These are phyloP conservation scores for Rubroshorea leprosula DNA, from an alignment of 345 rosid species.

Conservation along the genomic window DNA sequence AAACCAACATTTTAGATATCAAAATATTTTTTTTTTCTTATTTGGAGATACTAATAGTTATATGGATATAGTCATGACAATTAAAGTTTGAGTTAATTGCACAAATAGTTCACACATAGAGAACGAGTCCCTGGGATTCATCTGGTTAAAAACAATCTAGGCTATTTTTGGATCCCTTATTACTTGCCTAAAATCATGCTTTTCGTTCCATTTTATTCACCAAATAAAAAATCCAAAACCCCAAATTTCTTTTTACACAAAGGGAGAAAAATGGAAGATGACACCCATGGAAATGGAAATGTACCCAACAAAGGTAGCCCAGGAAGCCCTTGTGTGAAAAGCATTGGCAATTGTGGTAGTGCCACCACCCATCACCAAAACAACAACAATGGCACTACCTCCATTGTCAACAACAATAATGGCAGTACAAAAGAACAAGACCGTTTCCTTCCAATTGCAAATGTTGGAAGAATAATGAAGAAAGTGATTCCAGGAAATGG, in stretches of 20 bases:
- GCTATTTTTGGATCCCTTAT: conserved; percentile 18
- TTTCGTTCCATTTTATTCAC: conserved; percentile 26
- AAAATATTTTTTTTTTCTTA: no score
- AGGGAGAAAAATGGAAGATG: conserved; percentile 49
- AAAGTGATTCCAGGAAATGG: conserved; percentile 60
- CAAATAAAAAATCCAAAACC: conserved; percentile 14
- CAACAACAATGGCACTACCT: not conserved
- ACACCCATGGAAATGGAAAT: conserved; percentile 34
- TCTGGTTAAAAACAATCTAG: conserved; percentile 18
- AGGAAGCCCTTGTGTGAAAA: conserved; percentile 44
- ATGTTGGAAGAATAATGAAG: conserved; percentile 75
- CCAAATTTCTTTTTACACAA: not conserved
- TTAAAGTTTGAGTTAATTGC: no score
- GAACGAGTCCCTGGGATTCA: conserved; percentile 33
- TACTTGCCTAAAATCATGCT: conserved; percentile 39
- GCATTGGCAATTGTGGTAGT: conserved; percentile 16
- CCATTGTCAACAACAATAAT: conserved; percentile 10
- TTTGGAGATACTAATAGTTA: no score
- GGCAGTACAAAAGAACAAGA: conserved; percentile 54
- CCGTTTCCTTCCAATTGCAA: conserved; percentile 64
- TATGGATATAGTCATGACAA: no score
- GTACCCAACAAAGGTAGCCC: conserved; percentile 30
- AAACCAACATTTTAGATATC: no score
- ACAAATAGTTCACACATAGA: conserved; percentile 3
- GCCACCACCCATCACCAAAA: not conserved